Evolutionary conservation across 192 early-diverging fungal genomes (phyloP).

Genomic region (Coemansia sp.): DNA sequence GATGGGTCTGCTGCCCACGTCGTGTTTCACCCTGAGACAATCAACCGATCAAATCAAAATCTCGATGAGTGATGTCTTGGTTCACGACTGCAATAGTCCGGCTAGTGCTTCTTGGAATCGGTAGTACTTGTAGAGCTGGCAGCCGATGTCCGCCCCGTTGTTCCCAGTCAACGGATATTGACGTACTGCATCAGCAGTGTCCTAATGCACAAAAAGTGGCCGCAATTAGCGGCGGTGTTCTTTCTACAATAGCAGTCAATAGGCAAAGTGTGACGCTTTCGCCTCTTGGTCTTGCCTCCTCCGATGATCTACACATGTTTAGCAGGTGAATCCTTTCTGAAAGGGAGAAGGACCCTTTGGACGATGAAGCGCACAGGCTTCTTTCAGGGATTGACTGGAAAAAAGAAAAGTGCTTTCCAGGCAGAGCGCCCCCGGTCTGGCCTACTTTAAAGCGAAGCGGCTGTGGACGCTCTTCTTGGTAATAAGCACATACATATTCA

Average conservation of each 20-base stretch:
- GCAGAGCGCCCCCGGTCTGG: neutral
- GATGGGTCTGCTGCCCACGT: no score
- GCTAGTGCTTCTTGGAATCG: no score
- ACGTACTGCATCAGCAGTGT: neutral
- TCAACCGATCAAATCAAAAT: neutral
- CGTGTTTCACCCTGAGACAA: neutral
- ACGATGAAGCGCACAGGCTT: neutral
- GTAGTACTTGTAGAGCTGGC: neutral
- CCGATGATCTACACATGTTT: conserved; percentile 5
- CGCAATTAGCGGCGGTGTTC: neutral
- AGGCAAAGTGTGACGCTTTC: neutral
- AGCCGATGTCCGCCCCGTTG: neutral
- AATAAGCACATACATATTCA: neutral
- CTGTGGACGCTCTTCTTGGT: neutral
- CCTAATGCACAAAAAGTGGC: conserved; percentile 2
- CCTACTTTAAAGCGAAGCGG: neutral
- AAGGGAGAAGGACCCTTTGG: neutral
- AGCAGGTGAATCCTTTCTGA: conserved; percentile 2
- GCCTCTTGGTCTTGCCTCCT: neutral
- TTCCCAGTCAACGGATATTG: neutral
- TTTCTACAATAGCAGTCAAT: neutral
- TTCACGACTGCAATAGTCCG: neutral
- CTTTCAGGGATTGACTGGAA: neutral
- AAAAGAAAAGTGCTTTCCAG: neutral
- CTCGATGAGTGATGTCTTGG: neutral